Base-by-base conservation (phyloP, 352 stramenopile species). In the Pythium oligandrum region DNA sequence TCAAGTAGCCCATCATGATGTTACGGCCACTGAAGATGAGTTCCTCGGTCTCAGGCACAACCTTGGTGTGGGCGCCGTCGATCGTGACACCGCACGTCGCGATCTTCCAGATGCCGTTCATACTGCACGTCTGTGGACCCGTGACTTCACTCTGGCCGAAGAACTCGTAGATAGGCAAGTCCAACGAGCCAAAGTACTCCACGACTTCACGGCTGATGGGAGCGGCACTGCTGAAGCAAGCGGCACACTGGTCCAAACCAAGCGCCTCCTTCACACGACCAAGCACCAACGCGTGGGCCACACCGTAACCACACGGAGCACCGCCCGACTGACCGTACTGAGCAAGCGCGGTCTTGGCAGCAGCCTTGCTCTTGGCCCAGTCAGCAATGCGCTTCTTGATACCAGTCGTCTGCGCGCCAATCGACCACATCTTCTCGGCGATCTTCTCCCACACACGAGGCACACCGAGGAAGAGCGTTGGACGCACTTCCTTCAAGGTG, bases 101-200 rank as follows among this genome's bases (percentile, higher is more conserved):
- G 48, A 97, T 95, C 64, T 92, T 96, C 90, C 92, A 98, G 51
- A 75, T 78, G 44, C 81, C 79, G 6, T 57, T 61, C 75, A 93
- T 87, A 59, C 72, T 78, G 57, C 66, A 78, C 40, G 81, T 87
- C 68, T 87, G 83, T 37, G 93, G 88, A 10, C 93, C 95, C 8
- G 78, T 93, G 17, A 67, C 76, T 66, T 98, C 93, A 36, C 83
- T 96, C 72, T 98, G 90, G 4, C 96, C 95, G 43, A 94, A 93
- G 59, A 98, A 80, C 71, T 98, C 95, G 60, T 88, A 95, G 43
- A 99, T 83, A 7, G 90, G 91, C 43, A 98, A 73, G 60, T 98
- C 94, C 31, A 98, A 65, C 26, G 90, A 97, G 50, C 80, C 86
- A 62, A 98, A 98, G 71, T 98, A 98, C 36, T 97, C 78, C 9